These are phyloP conservation scores for Komagataella phaffii DNA, from an alignment of 805 yeast genomes.

Conservation along the genomic window DNA sequence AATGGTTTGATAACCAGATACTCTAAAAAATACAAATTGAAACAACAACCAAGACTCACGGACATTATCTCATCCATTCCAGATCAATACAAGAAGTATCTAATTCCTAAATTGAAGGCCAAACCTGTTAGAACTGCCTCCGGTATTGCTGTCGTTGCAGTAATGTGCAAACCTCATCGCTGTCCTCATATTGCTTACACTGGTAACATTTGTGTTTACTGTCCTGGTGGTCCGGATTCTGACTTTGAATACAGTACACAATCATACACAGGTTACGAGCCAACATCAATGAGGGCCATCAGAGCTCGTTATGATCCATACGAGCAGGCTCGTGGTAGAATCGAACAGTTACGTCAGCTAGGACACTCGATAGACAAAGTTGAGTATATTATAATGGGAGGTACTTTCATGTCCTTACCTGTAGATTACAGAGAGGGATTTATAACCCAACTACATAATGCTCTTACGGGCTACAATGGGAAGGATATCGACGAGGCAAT, in stretches of 20 bases:
- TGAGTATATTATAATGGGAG: conserved; percentile 97
- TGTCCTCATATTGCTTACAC: conserved; percentile 99
- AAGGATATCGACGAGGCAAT: conserved; percentile 84
- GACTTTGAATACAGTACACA: conserved; percentile 98
- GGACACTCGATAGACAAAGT: conserved; percentile 97
- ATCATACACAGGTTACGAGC: conserved; percentile 96
- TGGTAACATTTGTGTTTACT: conserved; percentile 95
- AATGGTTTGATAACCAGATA: conserved; percentile 79
- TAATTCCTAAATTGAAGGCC: conserved; percentile 91
- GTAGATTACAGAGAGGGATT: conserved; percentile 81
- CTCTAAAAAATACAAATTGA: conserved; percentile 83
- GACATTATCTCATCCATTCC: conserved; percentile 94
- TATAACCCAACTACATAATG: conserved; percentile 85
- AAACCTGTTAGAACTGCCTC: conserved; percentile 98
- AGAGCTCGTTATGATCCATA: conserved; percentile 97
- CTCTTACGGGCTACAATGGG: conserved; percentile 86
- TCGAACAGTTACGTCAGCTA: conserved; percentile 86
- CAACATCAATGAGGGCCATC: conserved; percentile 98
- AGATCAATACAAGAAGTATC: conserved; percentile 83
- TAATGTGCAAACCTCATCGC: conserved; percentile 98
- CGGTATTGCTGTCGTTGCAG: conserved; percentile 98
- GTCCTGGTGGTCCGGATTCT: conserved; percentile 99
- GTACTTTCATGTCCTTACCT: conserved; percentile 94
- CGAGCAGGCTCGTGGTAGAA: conserved; percentile 96
- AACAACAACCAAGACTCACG: conserved; percentile 86